Base-by-base conservation (phyloP, 2,329 filamentous ascomycete genomes). In the Nemania bipapillata region DNA sequence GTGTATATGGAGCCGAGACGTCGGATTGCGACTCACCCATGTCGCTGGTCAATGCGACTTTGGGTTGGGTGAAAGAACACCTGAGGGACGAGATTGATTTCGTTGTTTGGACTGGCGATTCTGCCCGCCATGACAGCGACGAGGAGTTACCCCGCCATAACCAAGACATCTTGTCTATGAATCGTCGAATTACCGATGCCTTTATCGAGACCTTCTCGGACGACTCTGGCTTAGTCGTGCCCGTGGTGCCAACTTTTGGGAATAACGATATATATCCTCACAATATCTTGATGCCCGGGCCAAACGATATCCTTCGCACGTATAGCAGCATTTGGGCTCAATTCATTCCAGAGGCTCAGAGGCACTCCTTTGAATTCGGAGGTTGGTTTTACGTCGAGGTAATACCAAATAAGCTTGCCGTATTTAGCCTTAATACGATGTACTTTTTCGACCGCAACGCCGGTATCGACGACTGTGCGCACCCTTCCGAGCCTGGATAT, bases 261-360 rank as follows among this genome's bases (percentile, higher is more conserved):
- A 99, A 99, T 83, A 99, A 99, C 80, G 96, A 99, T 77, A 94
- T 99, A 66, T 88, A 97, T 68, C 96, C 96, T 1, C 96, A 99
- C 82, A 99, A 99, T 76, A 96, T 98, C 77, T 90, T 99, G 79
- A 84, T 89, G 49, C 85, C 88, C 0, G 96, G 95, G 0, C 96
- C 96, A 17, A 97, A 97, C 76, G 87, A 87, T 71, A 97, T 95
- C 90, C 92, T 97, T 0, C 87, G 87, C 66, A 86, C 86, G 54
- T 97, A 96, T 74, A 83, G 89, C 28, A 85, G 91, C 24, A 88
- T 98, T 24, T 99, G 96, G 96, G 82, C 83, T 55, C 86, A 86
- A 42, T 97, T 98, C 78, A 96, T 99, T 68, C 96, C 96, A 0
- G 93, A 97, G 81, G 91, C 90, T 73, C 94, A 99, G 82, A 89